A percentile compares a stretch with the other conserved stretches of the same genome.
These are phyloP conservation scores for Saccharomycopsis phalli DNA, from an alignment of 1,139 yeast genomes.

Conservation along the genomic window DNA sequence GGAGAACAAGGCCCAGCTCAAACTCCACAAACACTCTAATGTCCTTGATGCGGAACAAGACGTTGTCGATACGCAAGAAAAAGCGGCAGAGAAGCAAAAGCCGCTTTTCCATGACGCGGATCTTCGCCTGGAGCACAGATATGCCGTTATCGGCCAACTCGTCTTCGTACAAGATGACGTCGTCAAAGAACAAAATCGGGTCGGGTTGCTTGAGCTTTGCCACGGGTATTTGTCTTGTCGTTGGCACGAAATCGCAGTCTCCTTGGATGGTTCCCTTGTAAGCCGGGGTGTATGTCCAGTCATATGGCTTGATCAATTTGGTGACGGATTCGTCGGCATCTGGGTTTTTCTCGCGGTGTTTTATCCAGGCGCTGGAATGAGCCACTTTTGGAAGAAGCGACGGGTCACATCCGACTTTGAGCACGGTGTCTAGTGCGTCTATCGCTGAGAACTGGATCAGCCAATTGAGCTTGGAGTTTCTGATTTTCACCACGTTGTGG, in stretches of 20 bases:
- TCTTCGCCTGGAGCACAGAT: slow-evolving; percentile 63
- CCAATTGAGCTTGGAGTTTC: slow-evolving; percentile 34
- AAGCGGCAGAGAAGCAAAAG: slow-evolving; percentile 65
- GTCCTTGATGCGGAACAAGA: slow-evolving; percentile 73
- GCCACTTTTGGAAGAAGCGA: slow-evolving; percentile 58
- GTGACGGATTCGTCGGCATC: slow-evolving; percentile 26
- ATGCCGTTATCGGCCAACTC: slow-evolving; percentile 96
- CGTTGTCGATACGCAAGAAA: slow-evolving; percentile 84
- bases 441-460: slow-evolving; percentile 61
- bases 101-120: slow-evolving; percentile 84
- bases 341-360: slow-evolving; percentile 42
- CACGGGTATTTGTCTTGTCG: slow-evolving; percentile 47
- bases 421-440: slow-evolving; percentile 47
- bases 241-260: slow-evolving; percentile 21
- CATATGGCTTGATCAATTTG: slow-evolving; percentile 69
- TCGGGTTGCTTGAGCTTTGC: slow-evolving; percentile 64
- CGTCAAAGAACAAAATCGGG: slow-evolving; percentile 84
- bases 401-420: slow-evolving; percentile 46
- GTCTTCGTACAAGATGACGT: slow-evolving; percentile 81
- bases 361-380: slow-evolving; percentile 83
- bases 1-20: slow-evolving; percentile 48
- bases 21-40: slow-evolving; percentile 80
- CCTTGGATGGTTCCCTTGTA: slow-evolving; percentile 52
- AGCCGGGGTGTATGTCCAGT: slow-evolving; percentile 89
- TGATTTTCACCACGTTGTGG: slow-evolving; percentile 57